Percentiles rank a stretch among this genome's conserved stretches.
Evolutionary conservation across 805 yeast species (phyloP).

Genomic region (Millerago galiae): DNA sequence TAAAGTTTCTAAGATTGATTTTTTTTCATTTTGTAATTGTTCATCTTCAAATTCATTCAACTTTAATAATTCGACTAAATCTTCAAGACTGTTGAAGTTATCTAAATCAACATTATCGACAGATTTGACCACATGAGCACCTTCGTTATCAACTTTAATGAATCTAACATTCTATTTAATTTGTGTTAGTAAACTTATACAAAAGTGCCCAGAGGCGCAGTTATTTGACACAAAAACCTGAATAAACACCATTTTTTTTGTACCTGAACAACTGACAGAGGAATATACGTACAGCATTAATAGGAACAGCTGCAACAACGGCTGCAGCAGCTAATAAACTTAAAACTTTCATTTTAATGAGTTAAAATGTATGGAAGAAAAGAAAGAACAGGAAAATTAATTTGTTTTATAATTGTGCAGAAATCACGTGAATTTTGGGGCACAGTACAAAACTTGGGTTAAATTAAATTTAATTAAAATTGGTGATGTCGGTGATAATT

Average conservation of each 20-base stretch:
- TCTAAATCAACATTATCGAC: constrained; percentile 17
- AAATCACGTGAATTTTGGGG: too few relatives aligned
- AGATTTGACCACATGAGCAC: constrained; percentile 9
- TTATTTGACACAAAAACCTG: not conserved
- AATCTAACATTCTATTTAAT: constrained; percentile 10
- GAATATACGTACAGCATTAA: constrained; percentile 16
- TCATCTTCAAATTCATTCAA: constrained; percentile 8
- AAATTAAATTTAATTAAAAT: too few relatives aligned
- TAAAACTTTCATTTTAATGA: constrained; percentile 16
- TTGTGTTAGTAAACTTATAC: not conserved
- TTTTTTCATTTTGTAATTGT: constrained; percentile 2
- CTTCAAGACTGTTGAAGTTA: constrained; percentile 7
- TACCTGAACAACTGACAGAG: too few relatives aligned
- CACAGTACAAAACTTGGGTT: too few relatives aligned
- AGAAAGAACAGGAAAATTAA: not conserved
- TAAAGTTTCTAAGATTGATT: constrained; percentile 1
- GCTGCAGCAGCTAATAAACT: constrained; percentile 14
- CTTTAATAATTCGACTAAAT: constrained; percentile 12
- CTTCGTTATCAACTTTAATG: constrained; percentile 10
- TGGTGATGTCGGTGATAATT: too few relatives aligned
- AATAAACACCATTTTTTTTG: too few relatives aligned
- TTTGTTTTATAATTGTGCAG: too few relatives aligned
- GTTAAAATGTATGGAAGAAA: not conserved
- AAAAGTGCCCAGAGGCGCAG: not conserved
- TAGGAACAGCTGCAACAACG: constrained; percentile 18